Conservation (phyloP, 2,329 filamentous ascomycete genomes). For the Hymenoscyphus linearis region DNA sequence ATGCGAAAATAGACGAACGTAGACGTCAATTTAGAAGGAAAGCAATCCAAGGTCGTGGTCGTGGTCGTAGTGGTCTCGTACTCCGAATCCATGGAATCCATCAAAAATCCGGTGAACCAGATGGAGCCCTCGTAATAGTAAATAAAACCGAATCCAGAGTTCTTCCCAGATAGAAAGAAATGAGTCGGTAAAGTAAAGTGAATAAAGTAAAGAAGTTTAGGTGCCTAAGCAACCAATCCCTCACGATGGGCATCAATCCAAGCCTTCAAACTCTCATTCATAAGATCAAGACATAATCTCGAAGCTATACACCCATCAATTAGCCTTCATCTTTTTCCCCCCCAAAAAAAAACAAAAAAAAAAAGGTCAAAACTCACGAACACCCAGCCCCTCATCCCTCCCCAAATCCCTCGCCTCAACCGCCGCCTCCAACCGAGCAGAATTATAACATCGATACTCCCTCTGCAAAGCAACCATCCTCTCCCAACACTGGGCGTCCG, state of each 20-base stretch:
- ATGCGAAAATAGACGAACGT: no score
- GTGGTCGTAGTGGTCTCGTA: no score
- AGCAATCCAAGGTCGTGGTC: no score
- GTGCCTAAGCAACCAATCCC: neutral
- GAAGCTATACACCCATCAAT: conserved; percentile 20
- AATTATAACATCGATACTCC: conserved; percentile 30
- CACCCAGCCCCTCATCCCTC: neutral
- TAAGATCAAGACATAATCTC: conserved; percentile 29
- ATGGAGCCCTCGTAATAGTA: no score
- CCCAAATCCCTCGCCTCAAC: conserved; percentile 25
- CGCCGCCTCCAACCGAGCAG: conserved; percentile 29
- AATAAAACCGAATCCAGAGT: no score
- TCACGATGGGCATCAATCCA: conserved; percentile 18
- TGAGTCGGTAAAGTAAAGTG: no score
- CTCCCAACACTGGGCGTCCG: conserved; percentile 26
- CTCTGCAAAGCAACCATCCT: conserved; percentile 29
- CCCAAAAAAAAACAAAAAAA: neutral
- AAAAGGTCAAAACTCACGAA: neutral
- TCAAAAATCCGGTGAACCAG: no score
- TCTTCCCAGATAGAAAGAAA: no score
- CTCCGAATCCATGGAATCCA: no score
- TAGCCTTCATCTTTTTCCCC: neutral
- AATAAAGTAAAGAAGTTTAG: no score
- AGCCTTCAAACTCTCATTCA: conserved; percentile 28
- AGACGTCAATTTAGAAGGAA: no score